phyloP scores from a whole-genome alignment of 208 protist species.

The Trypanosoma rangeli region DNA sequence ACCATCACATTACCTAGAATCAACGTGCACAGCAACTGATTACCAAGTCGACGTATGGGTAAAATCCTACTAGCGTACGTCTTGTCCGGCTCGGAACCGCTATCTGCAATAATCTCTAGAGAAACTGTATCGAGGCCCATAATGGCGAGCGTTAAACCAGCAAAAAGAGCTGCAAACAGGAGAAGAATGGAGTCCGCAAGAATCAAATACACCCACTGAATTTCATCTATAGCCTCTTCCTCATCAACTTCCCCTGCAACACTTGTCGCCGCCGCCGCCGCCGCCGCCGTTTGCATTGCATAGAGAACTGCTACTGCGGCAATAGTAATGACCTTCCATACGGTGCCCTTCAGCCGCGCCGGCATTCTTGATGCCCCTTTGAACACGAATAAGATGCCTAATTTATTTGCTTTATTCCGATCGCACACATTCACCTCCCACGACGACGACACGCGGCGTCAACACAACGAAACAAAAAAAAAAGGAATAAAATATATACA shows the following conservation, averaged over 20 bases:
- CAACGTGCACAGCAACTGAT: constrained; percentile 96
- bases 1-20: constrained; percentile 97
- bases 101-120: constrained; percentile 92
- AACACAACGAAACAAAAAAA: background rate
- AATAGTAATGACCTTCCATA: background rate
- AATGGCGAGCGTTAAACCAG: constrained; percentile 95
- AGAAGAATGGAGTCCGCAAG: constrained; percentile 82
- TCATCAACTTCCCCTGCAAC: constrained; percentile 8
- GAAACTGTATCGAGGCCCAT: constrained; percentile 93
- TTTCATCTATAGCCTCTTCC: constrained; percentile 25
- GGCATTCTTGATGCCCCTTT: background rate
- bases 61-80: constrained; percentile 92
- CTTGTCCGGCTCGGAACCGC: constrained; percentile 86
- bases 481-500: no score
- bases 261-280: background rate
- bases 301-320: background rate
- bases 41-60: constrained; percentile 94
- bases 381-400: background rate
- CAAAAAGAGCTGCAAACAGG: constrained; percentile 94
- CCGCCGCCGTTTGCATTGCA: constrained; percentile 1
- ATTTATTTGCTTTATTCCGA: background rate
- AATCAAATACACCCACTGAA: constrained; percentile 75
- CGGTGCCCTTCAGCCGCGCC: background rate
- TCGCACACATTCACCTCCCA: background rate
- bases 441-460: background rate